Conservation (phyloP, 345 rosid species). For the Conringia planisiliqua region DNA sequence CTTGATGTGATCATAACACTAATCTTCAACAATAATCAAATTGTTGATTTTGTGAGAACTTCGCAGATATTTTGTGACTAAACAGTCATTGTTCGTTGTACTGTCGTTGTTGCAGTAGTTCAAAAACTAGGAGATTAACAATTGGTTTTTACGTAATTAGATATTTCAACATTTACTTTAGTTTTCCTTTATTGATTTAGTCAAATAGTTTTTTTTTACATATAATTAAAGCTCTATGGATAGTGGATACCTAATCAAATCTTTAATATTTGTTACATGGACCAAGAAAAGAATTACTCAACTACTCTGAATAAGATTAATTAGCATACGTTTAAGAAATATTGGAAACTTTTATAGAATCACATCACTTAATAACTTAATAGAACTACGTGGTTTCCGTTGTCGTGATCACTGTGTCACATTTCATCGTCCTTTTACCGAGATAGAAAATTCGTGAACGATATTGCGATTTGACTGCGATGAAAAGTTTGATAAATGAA, state of each 20-base stretch:
- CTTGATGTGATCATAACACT: too few relatives aligned
- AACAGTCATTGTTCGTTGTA: background rate
- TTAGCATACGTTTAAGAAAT: background rate
- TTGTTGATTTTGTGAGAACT: background rate
- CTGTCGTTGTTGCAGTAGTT: background rate
- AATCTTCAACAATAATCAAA: too few relatives aligned
- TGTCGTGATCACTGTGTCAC: background rate
- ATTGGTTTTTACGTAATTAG: background rate
- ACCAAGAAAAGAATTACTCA: background rate
- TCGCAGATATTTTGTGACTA: background rate
- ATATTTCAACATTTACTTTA: background rate
- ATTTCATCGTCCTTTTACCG: background rate
- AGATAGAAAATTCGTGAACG: background rate
- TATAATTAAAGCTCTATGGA: background rate
- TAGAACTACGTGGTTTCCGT: background rate
- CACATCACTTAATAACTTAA: background rate
- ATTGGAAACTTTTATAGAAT: background rate
- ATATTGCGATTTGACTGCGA: background rate
- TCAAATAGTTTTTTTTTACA: background rate
- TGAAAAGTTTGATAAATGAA: too few relatives aligned
- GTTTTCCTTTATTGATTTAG: background rate
- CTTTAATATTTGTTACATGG: background rate
- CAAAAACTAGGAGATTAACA: background rate
- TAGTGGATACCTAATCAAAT: background rate
- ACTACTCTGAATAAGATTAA: background rate